Conservation (phyloP, 257 asterid genomes). For the Rehmannia glutinosa region DNA sequence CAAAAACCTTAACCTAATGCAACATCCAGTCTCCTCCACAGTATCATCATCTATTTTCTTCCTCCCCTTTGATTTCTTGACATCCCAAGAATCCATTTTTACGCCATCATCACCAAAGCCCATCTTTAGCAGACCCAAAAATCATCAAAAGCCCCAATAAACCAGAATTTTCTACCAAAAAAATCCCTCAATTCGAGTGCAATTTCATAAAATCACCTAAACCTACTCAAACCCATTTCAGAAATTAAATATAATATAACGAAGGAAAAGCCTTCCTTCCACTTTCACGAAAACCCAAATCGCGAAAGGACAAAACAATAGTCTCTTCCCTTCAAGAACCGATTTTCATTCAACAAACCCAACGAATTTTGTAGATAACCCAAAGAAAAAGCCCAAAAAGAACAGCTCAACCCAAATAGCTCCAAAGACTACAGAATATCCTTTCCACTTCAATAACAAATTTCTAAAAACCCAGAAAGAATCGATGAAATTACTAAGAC, state of each 20-base stretch:
- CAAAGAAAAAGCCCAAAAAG: conserved; percentile 18
- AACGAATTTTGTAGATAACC: background rate
- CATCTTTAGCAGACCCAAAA: conserved; percentile 42
- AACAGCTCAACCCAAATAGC: conserved; percentile 25
- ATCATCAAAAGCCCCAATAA: conserved; percentile 24
- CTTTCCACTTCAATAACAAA: conserved; percentile 18
- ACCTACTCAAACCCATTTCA: conserved; percentile 22
- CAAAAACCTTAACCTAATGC: conserved; percentile 47
- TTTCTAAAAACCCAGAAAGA: conserved; percentile 11
- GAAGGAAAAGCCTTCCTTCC: conserved; percentile 11
- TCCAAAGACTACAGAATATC: conserved; percentile 14
- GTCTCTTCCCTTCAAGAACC: conserved; percentile 21
- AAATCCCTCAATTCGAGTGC: conserved; percentile 18
- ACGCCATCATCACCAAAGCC: conserved; percentile 44
- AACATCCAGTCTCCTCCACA: conserved; percentile 40
- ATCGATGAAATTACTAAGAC: conserved; percentile 15
- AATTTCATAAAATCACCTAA: conserved; percentile 11
- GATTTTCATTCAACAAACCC: conserved; percentile 13
- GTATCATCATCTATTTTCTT: conserved; percentile 34
- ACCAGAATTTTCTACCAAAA: conserved; percentile 3
- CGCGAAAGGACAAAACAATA: background rate
- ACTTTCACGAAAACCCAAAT: conserved; percentile 20
- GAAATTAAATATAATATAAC: conserved; percentile 16
- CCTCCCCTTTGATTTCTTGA: conserved; percentile 40
- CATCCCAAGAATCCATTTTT: conserved; percentile 49